Evolutionary conservation across 345 rosid genomes (phyloP), one percentile per base, ranked within the genome.

Genomic region (Cardamine resedifolia): DNA sequence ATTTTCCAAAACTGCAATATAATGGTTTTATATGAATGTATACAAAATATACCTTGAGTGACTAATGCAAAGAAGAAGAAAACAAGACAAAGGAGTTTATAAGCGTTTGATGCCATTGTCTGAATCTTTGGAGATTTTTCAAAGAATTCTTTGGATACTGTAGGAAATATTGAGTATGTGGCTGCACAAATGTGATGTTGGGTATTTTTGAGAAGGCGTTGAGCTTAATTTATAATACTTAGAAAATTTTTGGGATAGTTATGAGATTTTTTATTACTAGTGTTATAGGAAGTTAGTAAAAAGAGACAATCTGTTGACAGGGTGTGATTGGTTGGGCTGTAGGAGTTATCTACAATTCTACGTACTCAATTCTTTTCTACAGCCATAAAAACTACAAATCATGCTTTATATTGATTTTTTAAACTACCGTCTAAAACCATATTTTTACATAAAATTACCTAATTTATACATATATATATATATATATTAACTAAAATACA

Each of bases 21-120:
- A 34, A 10, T 11, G 12, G 15, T n/a, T 47, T 30, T 30, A 18
- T 16, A 30, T 27, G 9, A 15, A 57, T 10, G n/a, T 33, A 58
- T 58, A 5, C 23, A 0, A 36, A 12, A 20, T 11, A 57, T 69
- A 73, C 77, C 71, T 33, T 64, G 56, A 28, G 48, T 18, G 57
- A 64, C 45, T 48, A 73, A 56, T 53, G 71, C 65, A 10, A 33
- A 10, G 5, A 64, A 10, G 5, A 64, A 28, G 16, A 73, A 48
- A 24, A 73, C 36, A 5, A 64, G 41, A 51, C 28, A 55, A 65
- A 73, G 16, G 23, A 65, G n/a, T 19, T 64, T 45, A 59, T 24
- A 64, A 34, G 66, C 31, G 49, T 34, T 64, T 55, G 77, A 34
- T 51, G 76, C 18, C 77, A 73, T 64, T 65, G 49, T 33, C 19